Percentiles rank a stretch among this genome's conserved stretches.
These are phyloP conservation scores for Lanmaoa pseudosensibilis DNA, from an alignment of 768 basidiomycete genomes.

Conservation along the genomic window DNA sequence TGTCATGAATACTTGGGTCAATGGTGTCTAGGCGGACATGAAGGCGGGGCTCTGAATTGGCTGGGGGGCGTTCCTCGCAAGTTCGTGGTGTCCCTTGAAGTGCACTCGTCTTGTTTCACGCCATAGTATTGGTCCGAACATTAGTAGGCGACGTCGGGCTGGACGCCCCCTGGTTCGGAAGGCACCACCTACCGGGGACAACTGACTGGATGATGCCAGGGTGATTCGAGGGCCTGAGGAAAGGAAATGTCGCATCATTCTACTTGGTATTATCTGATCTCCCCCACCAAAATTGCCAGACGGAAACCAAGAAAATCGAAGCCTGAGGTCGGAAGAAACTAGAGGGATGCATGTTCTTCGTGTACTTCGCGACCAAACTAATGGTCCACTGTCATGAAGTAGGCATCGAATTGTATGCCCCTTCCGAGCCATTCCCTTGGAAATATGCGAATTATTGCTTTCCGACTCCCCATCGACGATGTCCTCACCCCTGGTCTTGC, in stretches of 20 bases:
- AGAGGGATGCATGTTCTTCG: neutral
- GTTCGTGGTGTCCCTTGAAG: neutral
- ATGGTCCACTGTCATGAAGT: neutral
- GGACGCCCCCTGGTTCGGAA: neutral
- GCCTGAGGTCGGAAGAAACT: neutral
- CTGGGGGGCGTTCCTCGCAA: too few species aligned
- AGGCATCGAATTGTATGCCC: too few species aligned
- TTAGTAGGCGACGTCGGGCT: neutral
- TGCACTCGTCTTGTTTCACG: too few species aligned
- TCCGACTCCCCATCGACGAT: neutral
- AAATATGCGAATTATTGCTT: neutral
- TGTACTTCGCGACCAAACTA: neutral
- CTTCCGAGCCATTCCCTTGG: neutral
- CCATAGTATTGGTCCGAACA: neutral
- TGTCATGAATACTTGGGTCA: neutral
- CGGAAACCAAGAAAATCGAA: neutral
- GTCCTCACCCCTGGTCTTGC: neutral
- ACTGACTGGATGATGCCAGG: neutral
- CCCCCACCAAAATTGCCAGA: neutral
- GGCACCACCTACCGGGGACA: neutral
- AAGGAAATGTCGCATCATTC: neutral
- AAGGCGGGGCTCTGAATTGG: neutral
- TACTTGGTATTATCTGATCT: too few species aligned
- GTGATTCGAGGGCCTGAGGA: neutral
- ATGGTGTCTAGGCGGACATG: neutral